A percentile compares a stretch with the other conserved stretches of the same genome.
Conservation (phyloP, 2,329 filamentous ascomycete species). For the Sclerotinia subarctica region DNA sequence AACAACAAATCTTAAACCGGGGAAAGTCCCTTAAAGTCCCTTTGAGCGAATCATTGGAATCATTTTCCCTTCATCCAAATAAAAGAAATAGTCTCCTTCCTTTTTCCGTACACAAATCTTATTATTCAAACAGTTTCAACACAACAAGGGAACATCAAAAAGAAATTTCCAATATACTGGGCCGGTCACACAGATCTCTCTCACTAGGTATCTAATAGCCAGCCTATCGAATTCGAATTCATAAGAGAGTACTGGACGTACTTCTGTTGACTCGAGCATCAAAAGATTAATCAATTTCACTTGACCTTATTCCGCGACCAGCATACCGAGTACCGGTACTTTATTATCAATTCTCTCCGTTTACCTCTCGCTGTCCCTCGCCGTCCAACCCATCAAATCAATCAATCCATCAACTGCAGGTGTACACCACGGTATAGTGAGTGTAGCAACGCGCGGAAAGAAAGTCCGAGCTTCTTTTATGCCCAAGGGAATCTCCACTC, state of each 20-base stretch:
- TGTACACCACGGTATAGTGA: neutral
- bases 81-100: neutral
- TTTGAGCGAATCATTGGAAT: neutral
- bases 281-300: too few relatives aligned
- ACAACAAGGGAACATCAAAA: neutral
- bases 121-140: neutral
- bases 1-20: neutral
- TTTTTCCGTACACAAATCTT: neutral
- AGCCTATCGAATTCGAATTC: neutral
- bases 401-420: too few relatives aligned
- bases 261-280: too few relatives aligned
- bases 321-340: too few relatives aligned
- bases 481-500: conserved; percentile 27
- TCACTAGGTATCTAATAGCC: neutral
- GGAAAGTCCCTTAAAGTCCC: neutral
- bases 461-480: conserved; percentile 30
- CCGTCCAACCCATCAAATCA: too few relatives aligned
- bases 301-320: too few relatives aligned
- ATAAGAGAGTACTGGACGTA: too few relatives aligned
- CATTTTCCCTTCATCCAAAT: neutral
- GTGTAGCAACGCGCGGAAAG: conserved; percentile 15
- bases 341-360: too few relatives aligned
- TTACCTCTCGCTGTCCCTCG: too few relatives aligned
- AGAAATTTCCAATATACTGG: neutral
- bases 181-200: neutral